Percentiles rank a stretch among this genome's conserved stretches.
These are phyloP conservation scores for Penicillium lividum DNA, from an alignment of 495 filamentous ascomycete species.

Conservation along the genomic window DNA sequence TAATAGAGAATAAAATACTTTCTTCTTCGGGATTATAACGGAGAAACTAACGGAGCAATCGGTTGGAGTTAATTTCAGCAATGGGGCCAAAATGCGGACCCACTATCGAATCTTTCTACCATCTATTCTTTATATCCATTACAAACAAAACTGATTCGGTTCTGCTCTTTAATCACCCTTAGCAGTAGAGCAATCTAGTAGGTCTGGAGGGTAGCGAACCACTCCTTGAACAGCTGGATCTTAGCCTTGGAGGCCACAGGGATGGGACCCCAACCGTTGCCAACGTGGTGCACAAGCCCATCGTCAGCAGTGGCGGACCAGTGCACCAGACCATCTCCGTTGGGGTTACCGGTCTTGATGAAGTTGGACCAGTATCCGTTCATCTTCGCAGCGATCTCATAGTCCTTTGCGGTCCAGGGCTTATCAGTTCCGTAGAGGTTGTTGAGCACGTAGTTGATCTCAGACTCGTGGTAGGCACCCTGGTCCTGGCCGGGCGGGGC, in stretches of 20 bases:
- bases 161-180: background rate
- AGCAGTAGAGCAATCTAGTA: conserved; percentile 1
- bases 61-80: conserved; percentile 2
- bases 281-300: conserved; percentile 5
- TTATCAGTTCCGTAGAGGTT: conserved; percentile 19
- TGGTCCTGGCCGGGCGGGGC: conserved; percentile 14
- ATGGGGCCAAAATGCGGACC: background rate
- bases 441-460: conserved; percentile 24
- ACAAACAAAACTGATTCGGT: background rate
- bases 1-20: too few species aligned
- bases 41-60: conserved; percentile 5
- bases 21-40: background rate
- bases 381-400: conserved; percentile 17
- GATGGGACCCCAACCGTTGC: conserved; percentile 6
- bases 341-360: conserved; percentile 18
- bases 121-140: too few species aligned
- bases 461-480: conserved; percentile 22
- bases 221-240: conserved; percentile 5
- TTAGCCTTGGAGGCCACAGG: conserved; percentile 1
- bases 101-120: too few species aligned
- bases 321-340: conserved; percentile 11
- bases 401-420: conserved; percentile 19
- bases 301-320: conserved; percentile 1
- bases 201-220: background rate
- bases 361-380: conserved; percentile 25